Conservation (phyloP, 768 basidiomycete species). For the Boletus rex-veris region DNA sequence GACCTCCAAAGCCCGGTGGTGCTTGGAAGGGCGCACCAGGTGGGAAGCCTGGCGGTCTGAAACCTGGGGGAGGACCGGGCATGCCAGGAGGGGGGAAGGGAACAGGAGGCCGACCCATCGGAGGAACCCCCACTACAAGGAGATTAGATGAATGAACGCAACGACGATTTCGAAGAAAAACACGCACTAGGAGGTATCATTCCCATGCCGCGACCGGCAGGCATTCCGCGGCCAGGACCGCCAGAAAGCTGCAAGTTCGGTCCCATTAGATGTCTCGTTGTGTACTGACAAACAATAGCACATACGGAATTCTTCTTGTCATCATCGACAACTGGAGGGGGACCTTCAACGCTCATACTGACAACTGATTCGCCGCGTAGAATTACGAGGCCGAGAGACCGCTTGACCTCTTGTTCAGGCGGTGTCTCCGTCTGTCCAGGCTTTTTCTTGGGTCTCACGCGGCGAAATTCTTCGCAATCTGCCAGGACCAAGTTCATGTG, state of each 20-base stretch:
- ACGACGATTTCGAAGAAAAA: conserved; percentile 9
- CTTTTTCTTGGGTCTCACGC: conserved; percentile 91
- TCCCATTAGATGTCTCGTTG: conserved; percentile 16
- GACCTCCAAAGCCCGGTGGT: conserved; percentile 76
- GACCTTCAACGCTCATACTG: conserved; percentile 91
- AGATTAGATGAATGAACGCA: conserved; percentile 15
- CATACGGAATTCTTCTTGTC: conserved; percentile 81
- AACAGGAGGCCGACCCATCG: conserved; percentile 67
- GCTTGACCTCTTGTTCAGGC: conserved; percentile 90
- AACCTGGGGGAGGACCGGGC: conserved; percentile 84
- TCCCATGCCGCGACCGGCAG: conserved; percentile 95
- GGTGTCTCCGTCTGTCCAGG: conserved; percentile 67
- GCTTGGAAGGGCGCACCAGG: conserved; percentile 78
- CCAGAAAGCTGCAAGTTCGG: conserved; percentile 57
- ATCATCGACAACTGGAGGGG: conserved; percentile 86
- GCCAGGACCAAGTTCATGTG: conserved; percentile 99
- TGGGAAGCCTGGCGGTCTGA: conserved; percentile 81
- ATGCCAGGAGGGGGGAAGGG: conserved; percentile 65
- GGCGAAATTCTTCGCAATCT: conserved; percentile 97
- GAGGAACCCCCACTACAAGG: conserved; percentile 53
- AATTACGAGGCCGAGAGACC: conserved; percentile 94
- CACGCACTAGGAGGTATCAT: conserved; percentile 84
- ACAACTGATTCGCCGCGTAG: conserved; percentile 96
- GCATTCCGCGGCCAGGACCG: conserved; percentile 93
- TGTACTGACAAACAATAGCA: conserved; percentile 11